Base-by-base conservation (phyloP, 2,329 filamentous ascomycete species). In the Ophiostoma ulmi region DNA sequence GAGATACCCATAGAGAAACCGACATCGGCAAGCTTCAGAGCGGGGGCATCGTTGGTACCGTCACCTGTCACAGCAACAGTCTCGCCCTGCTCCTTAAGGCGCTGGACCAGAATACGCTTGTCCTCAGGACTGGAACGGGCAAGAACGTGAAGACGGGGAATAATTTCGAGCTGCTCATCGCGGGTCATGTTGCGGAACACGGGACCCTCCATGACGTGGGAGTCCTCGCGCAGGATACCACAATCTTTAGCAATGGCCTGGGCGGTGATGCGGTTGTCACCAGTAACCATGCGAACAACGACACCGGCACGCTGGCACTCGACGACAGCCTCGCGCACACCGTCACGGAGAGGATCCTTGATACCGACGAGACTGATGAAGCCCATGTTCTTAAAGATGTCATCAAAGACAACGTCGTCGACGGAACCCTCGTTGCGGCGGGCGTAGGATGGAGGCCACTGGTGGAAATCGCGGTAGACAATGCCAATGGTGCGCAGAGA, bases 1-100 rank as follows among this genome's bases (percentile, higher is more conserved):
- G 91, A 86, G 69, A 94, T 92, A 74, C 91, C 91, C 91, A 94
- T 94, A 22, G 91, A 92, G 80, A 94, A 94, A 36, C 91, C 91
- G 67, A 94, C 90, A 76, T 94, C 91, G 7, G 91, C 91, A 76
- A 89, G 89, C 80, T 92, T 93, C 67, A 94, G 84, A 68, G 91
- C 91, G 36, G 91, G 91, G 4, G 91, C 91, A 79, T 94, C 91
- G 78, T 94, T 94, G 75, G 91, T 94, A 70, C 91, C 91, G 76
- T 94, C 91, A 74, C 91, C 91, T 39, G 91, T 94, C 13, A 94
- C 91, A 64, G 91, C 91, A 69, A 94, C 91, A 20, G 89, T 93
- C 78, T 94, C 90, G 65, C 88, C 88, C 77, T 88, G 83, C 73
- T 90, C 88, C 79, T 91, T 91, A 72, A 93, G 84, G 70, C 87